These are phyloP conservation scores for Acanthamoeba healyi DNA, from an alignment of 208 protist species.

Conservation along the genomic window DNA sequence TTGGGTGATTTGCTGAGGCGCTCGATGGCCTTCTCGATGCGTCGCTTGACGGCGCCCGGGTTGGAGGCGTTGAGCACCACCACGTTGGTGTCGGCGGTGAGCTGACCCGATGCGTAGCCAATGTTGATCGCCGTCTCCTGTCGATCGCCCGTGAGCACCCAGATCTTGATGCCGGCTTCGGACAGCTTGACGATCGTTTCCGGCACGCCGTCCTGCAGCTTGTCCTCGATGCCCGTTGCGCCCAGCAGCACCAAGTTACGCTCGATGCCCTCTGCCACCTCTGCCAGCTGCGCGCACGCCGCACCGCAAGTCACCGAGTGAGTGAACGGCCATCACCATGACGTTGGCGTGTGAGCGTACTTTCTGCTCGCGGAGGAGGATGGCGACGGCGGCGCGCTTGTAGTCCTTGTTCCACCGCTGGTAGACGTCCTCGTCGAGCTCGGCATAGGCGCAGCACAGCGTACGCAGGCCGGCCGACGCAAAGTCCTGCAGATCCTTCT, in stretches of 20 bases:
- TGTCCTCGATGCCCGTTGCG: constrained; percentile 96
- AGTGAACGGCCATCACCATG: no score
- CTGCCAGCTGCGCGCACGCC: not conserved
- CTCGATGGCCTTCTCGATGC: not conserved
- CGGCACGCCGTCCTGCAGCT: constrained; percentile 95
- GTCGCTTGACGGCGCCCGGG: not conserved
- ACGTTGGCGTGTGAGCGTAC: constrained; percentile 52
- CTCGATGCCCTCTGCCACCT: constrained; percentile 87
- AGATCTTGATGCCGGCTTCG: constrained; percentile 92
- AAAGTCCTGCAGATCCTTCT: constrained; percentile 76
- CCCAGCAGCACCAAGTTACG: constrained; percentile 91
- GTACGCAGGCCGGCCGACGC: constrained; percentile 70
- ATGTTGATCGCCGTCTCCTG: constrained; percentile 91
- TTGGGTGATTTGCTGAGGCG: not conserved
- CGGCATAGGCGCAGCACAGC: not conserved
- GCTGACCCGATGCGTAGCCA: constrained; percentile 73
- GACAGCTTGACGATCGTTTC: constrained; percentile 93
- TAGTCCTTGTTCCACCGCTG: constrained; percentile 6
- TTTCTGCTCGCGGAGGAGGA: constrained; percentile 8
- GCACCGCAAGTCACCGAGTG: no score
- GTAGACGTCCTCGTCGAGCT: constrained; percentile 15
- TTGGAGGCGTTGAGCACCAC: constrained; percentile 29
- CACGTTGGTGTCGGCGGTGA: constrained; percentile 17
- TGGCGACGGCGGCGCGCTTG: constrained; percentile 12
- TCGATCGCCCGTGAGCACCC: constrained; percentile 98